Percentiles rank a stretch among this genome's conserved stretches.
These are phyloP conservation scores for Talaromyces trachyspermus DNA, from an alignment of 495 filamentous ascomycete species.

Conservation along the genomic window DNA sequence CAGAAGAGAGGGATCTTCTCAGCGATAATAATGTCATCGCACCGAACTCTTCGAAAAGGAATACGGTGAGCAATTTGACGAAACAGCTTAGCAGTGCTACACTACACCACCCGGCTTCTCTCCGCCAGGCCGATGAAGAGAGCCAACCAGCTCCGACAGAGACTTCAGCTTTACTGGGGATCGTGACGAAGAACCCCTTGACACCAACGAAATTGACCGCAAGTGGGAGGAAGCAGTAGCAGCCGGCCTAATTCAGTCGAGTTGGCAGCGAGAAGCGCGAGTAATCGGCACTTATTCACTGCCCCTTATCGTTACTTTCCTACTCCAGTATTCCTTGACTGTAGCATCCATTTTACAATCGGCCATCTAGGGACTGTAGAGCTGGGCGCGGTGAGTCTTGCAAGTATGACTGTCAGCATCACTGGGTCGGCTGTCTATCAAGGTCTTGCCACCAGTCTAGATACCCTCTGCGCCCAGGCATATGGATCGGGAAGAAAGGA, in stretches of 20 bases:
- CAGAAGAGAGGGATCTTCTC: constrained; percentile 68
- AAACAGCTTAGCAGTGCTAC: constrained; percentile 24
- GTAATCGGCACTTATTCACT: constrained; percentile 56
- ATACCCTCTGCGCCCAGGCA: constrained; percentile 70
- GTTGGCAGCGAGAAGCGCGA: constrained; percentile 74
- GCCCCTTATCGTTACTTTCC: constrained; percentile 62
- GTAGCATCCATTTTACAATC: constrained; percentile 63
- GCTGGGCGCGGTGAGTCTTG: constrained; percentile 57
- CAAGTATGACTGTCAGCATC: constrained; percentile 65
- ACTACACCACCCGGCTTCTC: constrained; percentile 12
- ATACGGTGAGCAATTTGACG: constrained; percentile 15
- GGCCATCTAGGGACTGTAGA: constrained; percentile 59
- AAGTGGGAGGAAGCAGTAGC: constrained; percentile 78
- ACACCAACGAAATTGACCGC: constrained; percentile 35
- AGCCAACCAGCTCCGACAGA: constrained; percentile 27
- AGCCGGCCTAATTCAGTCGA: constrained; percentile 67
- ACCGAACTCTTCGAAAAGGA: constrained; percentile 46
- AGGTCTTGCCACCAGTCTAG: constrained; percentile 64
- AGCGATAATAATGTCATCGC: constrained; percentile 70
- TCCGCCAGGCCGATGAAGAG: constrained; percentile 15
- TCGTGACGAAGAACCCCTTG: constrained; percentile 27
- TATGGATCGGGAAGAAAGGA: constrained; percentile 65
- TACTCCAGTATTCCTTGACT: constrained; percentile 69
- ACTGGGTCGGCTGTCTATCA: constrained; percentile 67
- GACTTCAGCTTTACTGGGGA: constrained; percentile 44